Evolutionary conservation across 2,329 filamentous ascomycete genomes (phyloP).

Genomic region (Hymenoscyphus fructigenus): DNA sequence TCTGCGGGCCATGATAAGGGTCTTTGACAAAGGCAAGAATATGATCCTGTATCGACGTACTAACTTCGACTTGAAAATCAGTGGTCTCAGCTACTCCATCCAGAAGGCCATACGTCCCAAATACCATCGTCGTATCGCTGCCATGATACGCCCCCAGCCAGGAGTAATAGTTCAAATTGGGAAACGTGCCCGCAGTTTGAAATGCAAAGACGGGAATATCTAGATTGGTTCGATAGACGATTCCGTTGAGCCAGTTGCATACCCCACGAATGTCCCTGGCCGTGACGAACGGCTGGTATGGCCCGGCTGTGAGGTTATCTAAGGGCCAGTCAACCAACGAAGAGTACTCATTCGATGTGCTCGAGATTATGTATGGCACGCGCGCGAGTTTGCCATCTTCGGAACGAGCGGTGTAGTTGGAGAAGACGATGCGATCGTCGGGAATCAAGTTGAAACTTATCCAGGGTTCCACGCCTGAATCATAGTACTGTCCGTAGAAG

Average conservation of each 20-base stretch:
- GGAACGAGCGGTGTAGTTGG: constrained; percentile 15
- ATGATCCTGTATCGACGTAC: constrained; percentile 32
- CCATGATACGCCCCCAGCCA: constrained; percentile 36
- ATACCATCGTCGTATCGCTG: constrained; percentile 34
- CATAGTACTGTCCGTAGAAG: constrained; percentile 3
- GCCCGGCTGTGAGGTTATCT: constrained; percentile 29
- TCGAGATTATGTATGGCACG: constrained; percentile 30
- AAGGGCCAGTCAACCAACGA: constrained; percentile 27
- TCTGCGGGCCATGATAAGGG: constrained; percentile 11
- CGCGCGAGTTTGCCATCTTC: constrained; percentile 17
- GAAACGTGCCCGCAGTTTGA: constrained; percentile 35
- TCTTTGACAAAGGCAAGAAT: constrained; percentile 11
- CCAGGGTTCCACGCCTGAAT: constrained; percentile 3
- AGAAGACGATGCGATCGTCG: constrained; percentile 20
- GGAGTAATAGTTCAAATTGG: constrained; percentile 32
- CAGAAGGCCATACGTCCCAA: constrained; percentile 33
- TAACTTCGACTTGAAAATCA: constrained; percentile 32
- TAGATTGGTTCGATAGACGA: constrained; percentile 28
- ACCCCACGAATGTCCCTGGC: constrained; percentile 14
- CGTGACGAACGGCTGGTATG: constrained; percentile 28
- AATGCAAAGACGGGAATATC: constrained; percentile 39
- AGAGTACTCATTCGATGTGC: constrained; percentile 32
- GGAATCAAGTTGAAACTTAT: constrained; percentile 16
- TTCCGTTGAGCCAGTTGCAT: constrained; percentile 20
- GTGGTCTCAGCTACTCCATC: constrained; percentile 30